Percentiles rank a stretch among this genome's conserved stretches.
Evolutionary conservation across 805 yeast species (phyloP).

Genomic region (Saccharomycopsis capsularis): DNA sequence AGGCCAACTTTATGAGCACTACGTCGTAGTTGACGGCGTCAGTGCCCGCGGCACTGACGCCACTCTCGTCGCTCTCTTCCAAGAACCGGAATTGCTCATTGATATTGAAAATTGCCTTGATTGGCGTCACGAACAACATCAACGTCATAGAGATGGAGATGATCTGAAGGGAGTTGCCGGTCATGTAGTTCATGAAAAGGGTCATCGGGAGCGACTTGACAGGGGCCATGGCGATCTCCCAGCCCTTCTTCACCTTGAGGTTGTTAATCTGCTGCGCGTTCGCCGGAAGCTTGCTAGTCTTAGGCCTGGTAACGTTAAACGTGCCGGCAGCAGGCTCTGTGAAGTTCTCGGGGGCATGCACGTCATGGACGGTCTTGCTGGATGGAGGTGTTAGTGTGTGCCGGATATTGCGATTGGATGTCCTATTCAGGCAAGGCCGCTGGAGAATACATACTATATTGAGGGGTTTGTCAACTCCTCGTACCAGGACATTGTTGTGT

Average conservation of each 20-base stretch:
- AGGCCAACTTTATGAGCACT: slow-evolving; percentile 39
- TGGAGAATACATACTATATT: slow-evolving; percentile 9
- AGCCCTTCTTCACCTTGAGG: slow-evolving; percentile 57
- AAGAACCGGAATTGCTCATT: slow-evolving; percentile 42
- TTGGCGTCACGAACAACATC: slow-evolving; percentile 72
- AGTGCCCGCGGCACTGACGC: slow-evolving; percentile 31
- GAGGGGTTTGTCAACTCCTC: slow-evolving; percentile 10
- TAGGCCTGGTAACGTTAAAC: slow-evolving; percentile 8
- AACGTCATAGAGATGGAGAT: slow-evolving; percentile 87
- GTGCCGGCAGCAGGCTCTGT: slow-evolving; percentile 6
- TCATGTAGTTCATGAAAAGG: slow-evolving; percentile 82
- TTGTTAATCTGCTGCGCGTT: slow-evolving; percentile 17
- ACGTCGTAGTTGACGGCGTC: slow-evolving; percentile 25
- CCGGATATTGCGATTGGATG: neutral
- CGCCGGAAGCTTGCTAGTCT: neutral
- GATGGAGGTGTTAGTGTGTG: neutral
- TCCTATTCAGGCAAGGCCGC: neutral
- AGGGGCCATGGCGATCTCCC: slow-evolving; percentile 81
- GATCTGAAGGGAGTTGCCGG: slow-evolving; percentile 83
- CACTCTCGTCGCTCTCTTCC: slow-evolving; percentile 32
- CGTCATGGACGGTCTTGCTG: slow-evolving; percentile 14
- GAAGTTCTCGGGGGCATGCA: slow-evolving; percentile 9
- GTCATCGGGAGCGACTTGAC: slow-evolving; percentile 89
- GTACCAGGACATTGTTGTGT: slow-evolving; percentile 15
- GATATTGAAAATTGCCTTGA: slow-evolving; percentile 60